phyloP scores from a whole-genome alignment of 441 rosid species.

The Manihot esculenta region DNA sequence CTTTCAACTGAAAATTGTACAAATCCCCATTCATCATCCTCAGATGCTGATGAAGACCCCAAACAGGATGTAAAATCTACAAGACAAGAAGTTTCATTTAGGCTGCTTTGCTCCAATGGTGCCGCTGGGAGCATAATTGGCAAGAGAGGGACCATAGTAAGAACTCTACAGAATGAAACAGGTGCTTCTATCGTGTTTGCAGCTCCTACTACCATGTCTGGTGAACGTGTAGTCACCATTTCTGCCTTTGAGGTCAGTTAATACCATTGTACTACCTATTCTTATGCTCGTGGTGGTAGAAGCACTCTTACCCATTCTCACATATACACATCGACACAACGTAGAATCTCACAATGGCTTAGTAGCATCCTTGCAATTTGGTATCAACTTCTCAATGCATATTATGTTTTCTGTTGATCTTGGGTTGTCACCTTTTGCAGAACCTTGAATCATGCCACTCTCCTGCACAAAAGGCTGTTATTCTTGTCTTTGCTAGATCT shows the following conservation, averaged over 20 bases:
- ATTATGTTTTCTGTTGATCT: neutral
- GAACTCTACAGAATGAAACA: constrained; percentile 53
- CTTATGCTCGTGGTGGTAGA: constrained; percentile 4
- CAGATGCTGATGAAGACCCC: constrained; percentile 25
- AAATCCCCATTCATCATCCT: constrained; percentile 19
- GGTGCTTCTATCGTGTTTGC: constrained; percentile 56
- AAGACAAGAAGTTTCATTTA: constrained; percentile 43
- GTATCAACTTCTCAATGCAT: neutral
- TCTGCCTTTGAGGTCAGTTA: constrained; percentile 57
- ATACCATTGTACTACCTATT: neutral
- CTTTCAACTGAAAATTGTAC: constrained; percentile 20
- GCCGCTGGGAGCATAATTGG: constrained; percentile 67
- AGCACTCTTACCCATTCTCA: neutral
- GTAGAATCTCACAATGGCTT: neutral
- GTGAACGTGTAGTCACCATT: constrained; percentile 56
- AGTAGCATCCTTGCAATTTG: neutral
- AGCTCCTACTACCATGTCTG: constrained; percentile 29
- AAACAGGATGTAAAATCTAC: constrained; percentile 20
- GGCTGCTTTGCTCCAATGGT: constrained; percentile 45
- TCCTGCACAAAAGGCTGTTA: constrained; percentile 57
- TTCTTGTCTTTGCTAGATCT: constrained; percentile 56
- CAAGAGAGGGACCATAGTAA: constrained; percentile 49
- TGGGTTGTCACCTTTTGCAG: constrained; percentile 30
- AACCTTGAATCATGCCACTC: constrained; percentile 48
- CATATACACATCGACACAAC: neutral